Conservation (phyloP, 1,284 basidiomycete species). For the Apiotrichum sp. region DNA sequence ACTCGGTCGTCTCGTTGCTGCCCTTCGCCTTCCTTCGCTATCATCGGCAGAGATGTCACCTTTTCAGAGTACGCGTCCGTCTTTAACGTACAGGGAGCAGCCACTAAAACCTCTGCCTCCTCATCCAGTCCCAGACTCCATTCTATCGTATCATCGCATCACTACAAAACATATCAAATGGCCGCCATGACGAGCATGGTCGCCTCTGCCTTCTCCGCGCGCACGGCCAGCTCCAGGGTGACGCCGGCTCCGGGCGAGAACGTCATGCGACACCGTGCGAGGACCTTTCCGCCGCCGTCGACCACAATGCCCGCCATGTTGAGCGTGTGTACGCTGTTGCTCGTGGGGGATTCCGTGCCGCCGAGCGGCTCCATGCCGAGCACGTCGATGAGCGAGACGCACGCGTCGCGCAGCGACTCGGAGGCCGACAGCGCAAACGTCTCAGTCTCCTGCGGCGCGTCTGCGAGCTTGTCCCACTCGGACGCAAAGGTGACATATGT, state of each 20-base stretch:
- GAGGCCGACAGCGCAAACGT: conserved; percentile 90
- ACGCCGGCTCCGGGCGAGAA: conserved; percentile 84
- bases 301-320: conserved; percentile 83
- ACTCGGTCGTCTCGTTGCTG: too few relatives aligned
- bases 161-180: conserved; percentile 51
- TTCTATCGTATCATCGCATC: conserved; percentile 1
- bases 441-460: conserved; percentile 72
- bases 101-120: too few relatives aligned
- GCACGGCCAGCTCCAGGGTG: conserved; percentile 88
- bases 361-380: conserved; percentile 96
- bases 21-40: too few relatives aligned
- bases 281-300: conserved; percentile 86
- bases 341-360: conserved; percentile 72
- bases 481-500: conserved; percentile 83
- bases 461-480: conserved; percentile 89
- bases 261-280: conserved; percentile 93
- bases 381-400: conserved; percentile 51
- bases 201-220: conserved; percentile 81
- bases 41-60: too few relatives aligned
- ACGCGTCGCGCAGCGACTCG: conserved; percentile 62
- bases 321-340: conserved; percentile 85
- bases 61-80: too few relatives aligned
- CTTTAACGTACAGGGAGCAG: too few relatives aligned
- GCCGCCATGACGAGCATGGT: conserved; percentile 84
- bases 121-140: not conserved